Evolutionary conservation across 2,329 filamentous ascomycete genomes (phyloP), one percentile per base, ranked within the genome.

Genomic region (Fusarium veterinarium): DNA sequence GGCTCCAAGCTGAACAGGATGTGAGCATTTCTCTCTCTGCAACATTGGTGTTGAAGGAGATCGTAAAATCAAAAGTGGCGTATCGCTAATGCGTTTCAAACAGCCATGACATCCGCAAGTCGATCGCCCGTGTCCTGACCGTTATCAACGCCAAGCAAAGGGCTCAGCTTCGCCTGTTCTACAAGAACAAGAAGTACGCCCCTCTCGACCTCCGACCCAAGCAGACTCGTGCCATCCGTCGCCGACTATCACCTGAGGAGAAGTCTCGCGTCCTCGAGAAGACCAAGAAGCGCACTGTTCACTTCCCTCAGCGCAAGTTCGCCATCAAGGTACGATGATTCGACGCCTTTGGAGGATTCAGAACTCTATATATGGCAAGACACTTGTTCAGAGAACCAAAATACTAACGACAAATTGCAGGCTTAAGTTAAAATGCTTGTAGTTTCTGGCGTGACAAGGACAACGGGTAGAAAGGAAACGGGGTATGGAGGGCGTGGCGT

Each of bases 61-160:
- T 38, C 7, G 62, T 66, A 25, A 46, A 37, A 57, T 20, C 53
- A 35, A 38, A 56, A 52, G 25, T 44, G 41, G 45, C 28, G 42
- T 66, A 60, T 49, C 68, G 59, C 76, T 77, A 74, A 78, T 60
- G 37, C 51, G 68, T 52, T 73, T 75, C 75, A 79, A 64, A 62
- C 81, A 98, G 95, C 88, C 94, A 97, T 90, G 97, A 99, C 86
- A 91, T 99, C 85, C 95, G 96, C 90, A 99, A 99, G 91, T 97
- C 95, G 78, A 98, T 99, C 87, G 97, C 96, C 83, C 95, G 95
- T 84, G 94, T 98, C 87, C 92, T 99, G 82, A 99, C 96, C 86
- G 91, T 99, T 89, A 97, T 99, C 92, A 99, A 98, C 91, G 93
- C 95, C 87, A 98, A 97, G 91, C 96, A 99, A 90, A 93, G 97